A percentile compares a stretch with the other conserved stretches of the same genome.
These are phyloP conservation scores for Aspergillus conjunctus DNA, from an alignment of 495 filamentous ascomycete genomes.

Conservation along the genomic window DNA sequence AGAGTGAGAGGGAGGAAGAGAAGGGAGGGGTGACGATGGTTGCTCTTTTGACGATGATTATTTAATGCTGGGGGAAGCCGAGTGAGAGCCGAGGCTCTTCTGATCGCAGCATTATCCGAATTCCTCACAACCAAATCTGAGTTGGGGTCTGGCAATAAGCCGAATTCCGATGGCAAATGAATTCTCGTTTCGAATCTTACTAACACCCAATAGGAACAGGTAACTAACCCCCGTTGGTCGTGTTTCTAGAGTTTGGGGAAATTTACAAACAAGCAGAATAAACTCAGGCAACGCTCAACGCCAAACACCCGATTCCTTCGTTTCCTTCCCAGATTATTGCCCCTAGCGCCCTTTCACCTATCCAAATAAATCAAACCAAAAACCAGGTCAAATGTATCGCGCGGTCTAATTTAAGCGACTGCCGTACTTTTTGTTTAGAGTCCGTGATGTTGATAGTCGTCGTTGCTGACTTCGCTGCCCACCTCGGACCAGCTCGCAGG, in stretches of 20 bases:
- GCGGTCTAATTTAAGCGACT: not conserved
- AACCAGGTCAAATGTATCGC: not conserved
- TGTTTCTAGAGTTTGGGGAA: not conserved
- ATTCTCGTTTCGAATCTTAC: not conserved
- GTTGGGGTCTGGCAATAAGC: not conserved
- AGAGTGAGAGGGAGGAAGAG: not conserved
- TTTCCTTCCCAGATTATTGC: not conserved
- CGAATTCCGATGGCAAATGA: conserved; percentile 7
- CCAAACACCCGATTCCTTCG: not conserved
- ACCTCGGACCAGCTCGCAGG: conserved; percentile 79
- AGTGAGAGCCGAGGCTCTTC: conserved; percentile 27
- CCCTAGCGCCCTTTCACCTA: not conserved
- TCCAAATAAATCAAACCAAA: conserved; percentile 2
- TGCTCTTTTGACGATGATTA: conserved; percentile 13
- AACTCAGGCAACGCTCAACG: not conserved
- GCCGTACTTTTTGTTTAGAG: conserved; percentile 6
- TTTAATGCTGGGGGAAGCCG: conserved; percentile 17
- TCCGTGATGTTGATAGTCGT: conserved; percentile 38
- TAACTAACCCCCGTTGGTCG: not conserved
- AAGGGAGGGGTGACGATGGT: conserved; percentile 6
- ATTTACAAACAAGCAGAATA: not conserved
- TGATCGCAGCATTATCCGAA: conserved; percentile 13
- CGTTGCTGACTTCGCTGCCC: conserved; percentile 68
- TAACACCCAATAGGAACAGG: not conserved
- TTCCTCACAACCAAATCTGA: not conserved